Evolutionary conservation across 257 asterid genomes (phyloP), one percentile per base, ranked within the genome.

Genomic region (Gentiana macrophylla): DNA sequence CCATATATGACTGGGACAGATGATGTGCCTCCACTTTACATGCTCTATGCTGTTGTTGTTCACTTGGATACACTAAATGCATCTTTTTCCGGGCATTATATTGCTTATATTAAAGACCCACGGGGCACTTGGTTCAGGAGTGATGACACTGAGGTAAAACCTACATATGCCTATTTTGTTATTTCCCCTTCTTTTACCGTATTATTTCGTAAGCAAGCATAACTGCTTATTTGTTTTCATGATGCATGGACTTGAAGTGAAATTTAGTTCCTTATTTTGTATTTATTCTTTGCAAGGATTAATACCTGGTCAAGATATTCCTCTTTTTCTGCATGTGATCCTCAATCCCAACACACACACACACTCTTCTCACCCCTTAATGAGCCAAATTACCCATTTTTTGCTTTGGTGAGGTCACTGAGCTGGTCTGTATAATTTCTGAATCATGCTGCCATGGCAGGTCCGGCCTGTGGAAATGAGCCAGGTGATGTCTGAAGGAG

Each of bases 401-500:
- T 24, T 24, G 24, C 24, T 24, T 24, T 24, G 24, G 24, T 24
- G 24, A 24, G 24, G 24, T 24, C 24, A 24, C 24, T 24, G 24
- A 24, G 24, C 24, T 24, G 24, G 24, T 24, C 24, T 24, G 24
- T 24, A 24, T 13, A 59, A 53, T 53, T 15, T 61, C 37, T 52
- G 50, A 51, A 48, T 49, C 56, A 15, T 67, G 49, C 55, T 56
- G 41, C 32, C 35, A 54, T 63, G 63, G 57, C 76, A 89, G 97
- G 94, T 89, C 62, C 79, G 74, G 60, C 83, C 77, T 5, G 94
- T 83, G 5, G 74, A 72, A n/a, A 65, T 72, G 78, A 74, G 68
- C 74, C 88, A 77, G 67, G 95, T 89, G 66, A 77, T 89, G 89
- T 75, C 84, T 0, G 84, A 80, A 80, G 91, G 94, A 56, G 97